A percentile compares a stretch with the other conserved stretches of the same genome.
Evolutionary conservation across 139 green algal species (phyloP).

Genomic region (Medakamo hakoo): DNA sequence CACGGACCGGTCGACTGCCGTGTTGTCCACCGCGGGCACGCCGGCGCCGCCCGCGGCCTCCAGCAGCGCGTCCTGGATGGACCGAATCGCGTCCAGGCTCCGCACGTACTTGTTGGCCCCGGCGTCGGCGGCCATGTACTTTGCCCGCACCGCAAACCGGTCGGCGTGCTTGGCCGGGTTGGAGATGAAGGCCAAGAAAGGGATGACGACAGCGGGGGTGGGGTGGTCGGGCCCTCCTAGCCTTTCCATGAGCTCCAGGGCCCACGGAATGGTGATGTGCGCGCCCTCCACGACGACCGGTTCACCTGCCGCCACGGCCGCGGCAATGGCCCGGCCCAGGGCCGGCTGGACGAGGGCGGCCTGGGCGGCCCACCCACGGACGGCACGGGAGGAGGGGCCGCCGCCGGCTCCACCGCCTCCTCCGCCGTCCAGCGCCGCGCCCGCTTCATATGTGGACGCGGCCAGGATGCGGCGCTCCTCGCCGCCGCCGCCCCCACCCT

Average conservation of each 20-base stretch:
- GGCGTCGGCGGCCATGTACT: conserved; percentile 57
- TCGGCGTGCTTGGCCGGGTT: conserved; percentile 81
- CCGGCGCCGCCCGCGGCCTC: conserved; percentile 6
- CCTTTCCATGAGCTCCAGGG: conserved; percentile 38
- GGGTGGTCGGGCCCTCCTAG: conserved; percentile 11
- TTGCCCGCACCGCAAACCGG: conserved; percentile 82
- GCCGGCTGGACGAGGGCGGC: not conserved
- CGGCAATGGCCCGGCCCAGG: not conserved
- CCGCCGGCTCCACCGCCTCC: not conserved
- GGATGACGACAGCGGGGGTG: conserved; percentile 58
- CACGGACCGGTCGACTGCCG: conserved; percentile 76
- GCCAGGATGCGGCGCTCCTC: conserved; percentile 59
- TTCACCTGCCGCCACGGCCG: not conserved
- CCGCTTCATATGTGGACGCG: conserved; percentile 78
- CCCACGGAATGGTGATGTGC: conserved; percentile 29
- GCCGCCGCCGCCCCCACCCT: conserved; percentile 24
- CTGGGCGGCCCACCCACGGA: not conserved
- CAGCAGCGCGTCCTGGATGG: conserved; percentile 70
- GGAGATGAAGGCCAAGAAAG: conserved; percentile 84
- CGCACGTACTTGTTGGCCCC: conserved; percentile 69
- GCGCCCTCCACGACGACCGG: conserved; percentile 54
- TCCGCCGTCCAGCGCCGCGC: conserved; percentile 16
- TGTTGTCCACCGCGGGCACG: conserved; percentile 83
- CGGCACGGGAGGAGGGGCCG: not conserved
- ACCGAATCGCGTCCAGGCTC: conserved; percentile 64